Conservation (phyloP, 2,329 filamentous ascomycete genomes). For the Neurospora crassa region DNA sequence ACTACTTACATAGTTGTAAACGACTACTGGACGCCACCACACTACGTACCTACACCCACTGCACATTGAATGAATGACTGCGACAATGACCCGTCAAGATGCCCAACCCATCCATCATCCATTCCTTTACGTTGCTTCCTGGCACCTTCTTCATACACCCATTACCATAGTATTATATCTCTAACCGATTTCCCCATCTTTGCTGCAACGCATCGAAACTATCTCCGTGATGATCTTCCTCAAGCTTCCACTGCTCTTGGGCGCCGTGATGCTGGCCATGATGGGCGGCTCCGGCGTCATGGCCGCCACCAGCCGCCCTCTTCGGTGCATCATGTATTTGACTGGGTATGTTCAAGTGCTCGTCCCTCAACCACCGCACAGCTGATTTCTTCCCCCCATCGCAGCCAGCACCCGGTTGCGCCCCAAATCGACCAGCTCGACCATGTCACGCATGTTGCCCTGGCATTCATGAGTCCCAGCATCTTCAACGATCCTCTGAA, state of each 20-base stretch:
- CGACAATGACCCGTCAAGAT: not conserved
- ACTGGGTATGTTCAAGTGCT: conserved; percentile 30
- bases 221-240: not conserved
- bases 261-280: conserved; percentile 4
- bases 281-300: conserved; percentile 7
- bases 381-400: not conserved
- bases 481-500: conserved; percentile 37
- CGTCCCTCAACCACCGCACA: not conserved
- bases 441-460: conserved; percentile 45
- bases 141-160: not conserved
- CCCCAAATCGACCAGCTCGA: conserved; percentile 28
- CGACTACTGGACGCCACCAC: not conserved
- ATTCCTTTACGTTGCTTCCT: not conserved
- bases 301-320: conserved; percentile 2
- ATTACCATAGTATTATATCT: not conserved
- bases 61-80: not conserved
- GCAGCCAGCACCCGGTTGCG: conserved; percentile 37
- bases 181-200: not conserved
- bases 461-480: conserved; percentile 48
- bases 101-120: not conserved
- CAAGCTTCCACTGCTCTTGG: conserved; percentile 7
- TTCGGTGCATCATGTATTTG: conserved; percentile 37
- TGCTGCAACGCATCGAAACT: not conserved
- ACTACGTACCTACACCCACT: not conserved
- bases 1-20: no score